Evolutionary conservation across 2,329 filamentous ascomycete species (phyloP).

Genomic region (Aspergillus fumigatus): DNA sequence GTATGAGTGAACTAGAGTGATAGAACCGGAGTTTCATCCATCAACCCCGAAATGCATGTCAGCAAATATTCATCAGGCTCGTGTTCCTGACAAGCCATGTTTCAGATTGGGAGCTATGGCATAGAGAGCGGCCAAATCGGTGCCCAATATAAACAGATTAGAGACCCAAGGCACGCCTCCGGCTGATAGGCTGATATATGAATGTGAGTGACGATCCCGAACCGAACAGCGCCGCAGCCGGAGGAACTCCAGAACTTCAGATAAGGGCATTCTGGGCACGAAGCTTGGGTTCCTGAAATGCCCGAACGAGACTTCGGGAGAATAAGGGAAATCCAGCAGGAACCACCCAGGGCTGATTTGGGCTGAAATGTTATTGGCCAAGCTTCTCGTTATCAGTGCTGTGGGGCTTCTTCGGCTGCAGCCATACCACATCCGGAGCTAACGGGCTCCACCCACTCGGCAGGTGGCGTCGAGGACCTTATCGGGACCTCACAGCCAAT

Average conservation of each 20-base stretch:
- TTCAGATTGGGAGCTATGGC: not conserved
- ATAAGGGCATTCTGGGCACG: not conserved
- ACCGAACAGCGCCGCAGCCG: not conserved
- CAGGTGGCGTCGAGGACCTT: constrained; percentile 14
- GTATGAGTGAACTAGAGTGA: not conserved
- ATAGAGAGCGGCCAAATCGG: not conserved
- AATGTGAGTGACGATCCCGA: not conserved
- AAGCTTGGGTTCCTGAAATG: not conserved
- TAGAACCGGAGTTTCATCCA: not conserved
- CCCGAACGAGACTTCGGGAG: constrained; percentile 10
- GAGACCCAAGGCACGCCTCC: not conserved
- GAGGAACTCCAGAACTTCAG: not conserved
- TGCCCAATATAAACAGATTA: not conserved
- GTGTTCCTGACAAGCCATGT: not conserved
- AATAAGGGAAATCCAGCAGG: constrained; percentile 4
- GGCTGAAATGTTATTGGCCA: constrained; percentile 9
- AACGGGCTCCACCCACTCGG: constrained; percentile 4
- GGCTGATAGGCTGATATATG: not conserved
- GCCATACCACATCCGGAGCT: constrained; percentile 5
- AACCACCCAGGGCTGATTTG: not conserved
- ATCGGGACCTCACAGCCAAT: constrained; percentile 16
- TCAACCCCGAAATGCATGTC: not conserved
- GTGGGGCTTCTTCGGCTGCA: constrained; percentile 3
- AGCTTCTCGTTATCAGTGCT: constrained; percentile 15
- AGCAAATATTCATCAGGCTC: not conserved